Conservation (phyloP, 1,284 basidiomycete species). For the Schizopora paradoxa region DNA sequence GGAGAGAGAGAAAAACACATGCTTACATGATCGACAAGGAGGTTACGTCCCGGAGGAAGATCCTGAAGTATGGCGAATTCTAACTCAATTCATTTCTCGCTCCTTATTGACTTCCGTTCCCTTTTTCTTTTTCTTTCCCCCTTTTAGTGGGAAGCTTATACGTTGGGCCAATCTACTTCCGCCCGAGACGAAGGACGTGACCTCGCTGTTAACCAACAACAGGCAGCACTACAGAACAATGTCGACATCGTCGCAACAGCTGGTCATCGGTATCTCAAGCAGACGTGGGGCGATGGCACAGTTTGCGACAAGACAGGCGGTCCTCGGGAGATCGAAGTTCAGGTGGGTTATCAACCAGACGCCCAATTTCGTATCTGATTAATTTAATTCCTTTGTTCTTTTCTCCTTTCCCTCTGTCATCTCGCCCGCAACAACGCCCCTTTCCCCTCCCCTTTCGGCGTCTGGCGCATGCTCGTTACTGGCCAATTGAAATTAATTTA, state of each 20-base stretch:
- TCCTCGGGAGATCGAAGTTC: constrained; percentile 85
- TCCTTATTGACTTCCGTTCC: constrained; percentile 20
- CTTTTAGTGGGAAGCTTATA: constrained; percentile 74
- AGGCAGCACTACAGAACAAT: constrained; percentile 53
- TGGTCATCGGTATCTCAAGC: constrained; percentile 86
- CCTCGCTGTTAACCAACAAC: constrained; percentile 55
- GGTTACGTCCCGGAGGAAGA: constrained; percentile 78
- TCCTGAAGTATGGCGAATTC: constrained; percentile 44
- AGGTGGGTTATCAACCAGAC: constrained; percentile 51
- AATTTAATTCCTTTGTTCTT: constrained; percentile 1
- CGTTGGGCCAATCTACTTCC: constrained; percentile 66
- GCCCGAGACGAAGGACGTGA: constrained; percentile 56
- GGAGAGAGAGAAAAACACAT: constrained; percentile 17
- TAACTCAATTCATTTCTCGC: constrained; percentile 14
- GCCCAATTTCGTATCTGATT: not conserved
- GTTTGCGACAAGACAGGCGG: constrained; percentile 86
- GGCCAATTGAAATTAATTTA: too few relatives aligned
- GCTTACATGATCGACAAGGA: constrained; percentile 25
- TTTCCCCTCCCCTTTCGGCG: too few relatives aligned
- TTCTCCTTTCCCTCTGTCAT: constrained; percentile 16
- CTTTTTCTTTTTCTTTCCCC: constrained; percentile 17
- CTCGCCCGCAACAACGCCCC: not conserved
- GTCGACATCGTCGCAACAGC: constrained; percentile 70
- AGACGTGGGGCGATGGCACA: constrained; percentile 87
- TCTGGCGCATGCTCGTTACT: too few relatives aligned